Percentiles rank a stretch among this genome's conserved stretches.
These are phyloP conservation scores for Phytophthora hibernalis DNA, from an alignment of 352 stramenopile genomes.

Conservation along the genomic window DNA sequence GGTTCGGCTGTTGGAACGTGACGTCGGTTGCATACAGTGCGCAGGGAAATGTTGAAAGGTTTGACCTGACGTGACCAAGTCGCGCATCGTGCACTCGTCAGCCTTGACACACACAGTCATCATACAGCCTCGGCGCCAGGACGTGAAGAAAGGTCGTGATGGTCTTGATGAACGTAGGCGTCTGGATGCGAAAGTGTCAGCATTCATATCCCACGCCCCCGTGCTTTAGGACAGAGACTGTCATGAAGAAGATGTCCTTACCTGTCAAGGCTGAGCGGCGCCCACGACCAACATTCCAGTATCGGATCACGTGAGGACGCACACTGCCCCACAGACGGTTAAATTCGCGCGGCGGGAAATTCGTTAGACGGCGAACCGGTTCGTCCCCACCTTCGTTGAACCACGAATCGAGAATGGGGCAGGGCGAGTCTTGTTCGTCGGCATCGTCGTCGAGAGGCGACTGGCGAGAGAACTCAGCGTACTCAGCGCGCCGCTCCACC, in stretches of 20 bases:
- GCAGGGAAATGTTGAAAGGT: neutral
- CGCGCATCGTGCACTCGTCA: neutral
- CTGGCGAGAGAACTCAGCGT: neutral
- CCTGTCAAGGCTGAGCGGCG: neutral
- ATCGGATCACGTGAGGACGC: neutral
- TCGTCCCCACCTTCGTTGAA: conserved; percentile 7
- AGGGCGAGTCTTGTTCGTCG: neutral
- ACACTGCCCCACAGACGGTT: conserved; percentile 1
- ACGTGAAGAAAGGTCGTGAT: conserved; percentile 3
- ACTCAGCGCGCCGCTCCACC: too few species aligned
- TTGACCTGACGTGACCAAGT: neutral
- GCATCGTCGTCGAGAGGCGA: neutral
- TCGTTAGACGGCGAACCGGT: neutral
- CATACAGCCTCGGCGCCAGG: too few species aligned
- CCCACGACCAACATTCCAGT: conserved; percentile 11
- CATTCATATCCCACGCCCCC: conserved; percentile 10
- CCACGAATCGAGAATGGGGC: neutral
- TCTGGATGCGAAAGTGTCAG: neutral
- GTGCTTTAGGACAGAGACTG: neutral
- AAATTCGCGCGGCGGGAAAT: conserved; percentile 1
- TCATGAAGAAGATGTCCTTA: conserved; percentile 18
- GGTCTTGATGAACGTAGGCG: conserved; percentile 4
- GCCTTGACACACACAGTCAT: too few species aligned
- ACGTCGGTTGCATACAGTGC: conserved; percentile 1
- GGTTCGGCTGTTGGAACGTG: conserved; percentile 2